Evolutionary conservation across 495 filamentous ascomycete genomes (phyloP), one percentile per base, ranked within the genome.

Genomic region (Physcia stellaris): DNA sequence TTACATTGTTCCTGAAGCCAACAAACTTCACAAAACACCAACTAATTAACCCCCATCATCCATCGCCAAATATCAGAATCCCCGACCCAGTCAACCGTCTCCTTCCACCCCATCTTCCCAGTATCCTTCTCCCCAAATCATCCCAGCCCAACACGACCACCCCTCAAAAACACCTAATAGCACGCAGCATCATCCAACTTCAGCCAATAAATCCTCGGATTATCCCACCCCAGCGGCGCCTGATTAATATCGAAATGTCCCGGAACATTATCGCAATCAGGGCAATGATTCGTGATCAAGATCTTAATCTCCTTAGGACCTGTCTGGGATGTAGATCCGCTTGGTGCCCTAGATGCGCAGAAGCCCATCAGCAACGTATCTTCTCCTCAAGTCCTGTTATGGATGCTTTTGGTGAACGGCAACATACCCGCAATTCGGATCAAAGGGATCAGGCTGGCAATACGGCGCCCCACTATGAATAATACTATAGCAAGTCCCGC

Each of bases 401-500:
- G 15, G 28, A 9, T 3, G 4, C 18, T 9, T 18, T n/a, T 12
- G 13, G 12, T 2, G 11, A 16, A n/a, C 19, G 6, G 1, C 12
- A 17, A 15, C 0, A 24, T 16, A 43, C 40, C 11, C 23, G 37
- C 40, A 47, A 21, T 6, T 16, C 9, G 33, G 28, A 18, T 35
- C 35, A 28, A n/a, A n/a, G n/a, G n/a, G n/a, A n/a, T 39, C 33
- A 1, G 39, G 39, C 10, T 39, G 13, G 24, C 45, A 47, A 26
- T 43, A 43, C 15, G 45, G 45, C 12, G 13, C 31, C 12, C 40
- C 40, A 15, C 40, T 24, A 5, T 19, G 20, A 6, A 47, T 47
- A 35, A 47, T 35, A 24, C 40, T 47, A 16, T 47, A 47, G 35
- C 45, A 47, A 6, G 32, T 26, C 7, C 45, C 45, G 33, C 45